Conservation (phyloP, 2,329 filamentous ascomycete genomes). For the Monosporascus cannonballus region DNA sequence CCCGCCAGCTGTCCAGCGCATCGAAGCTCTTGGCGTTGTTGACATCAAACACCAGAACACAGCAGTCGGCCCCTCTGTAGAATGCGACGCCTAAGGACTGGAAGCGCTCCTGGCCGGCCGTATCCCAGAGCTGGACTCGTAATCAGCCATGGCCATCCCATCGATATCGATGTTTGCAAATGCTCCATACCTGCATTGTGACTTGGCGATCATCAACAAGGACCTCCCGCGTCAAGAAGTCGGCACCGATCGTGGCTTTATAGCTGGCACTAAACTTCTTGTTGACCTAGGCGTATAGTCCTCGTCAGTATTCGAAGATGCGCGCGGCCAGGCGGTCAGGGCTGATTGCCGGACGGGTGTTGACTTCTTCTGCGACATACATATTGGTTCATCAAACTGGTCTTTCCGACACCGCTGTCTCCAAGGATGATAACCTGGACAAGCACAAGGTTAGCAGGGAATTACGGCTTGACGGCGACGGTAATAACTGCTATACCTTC, state of each 20-base stretch:
- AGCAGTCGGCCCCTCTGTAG: conserved; percentile 96
- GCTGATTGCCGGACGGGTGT: conserved; percentile 3
- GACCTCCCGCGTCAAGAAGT: conserved; percentile 97
- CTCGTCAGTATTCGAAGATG: conserved; percentile 6
- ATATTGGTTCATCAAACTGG: conserved; percentile 99
- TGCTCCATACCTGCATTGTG: conserved; percentile 78
- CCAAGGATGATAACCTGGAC: conserved; percentile 93
- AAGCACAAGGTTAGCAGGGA: background rate
- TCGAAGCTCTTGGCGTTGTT: conserved; percentile 99
- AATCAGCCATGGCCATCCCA: conserved; percentile 14
- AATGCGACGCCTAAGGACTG: conserved; percentile 96
- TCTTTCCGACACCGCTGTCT: conserved; percentile 98
- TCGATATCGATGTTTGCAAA: background rate
- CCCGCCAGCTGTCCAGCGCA: conserved; percentile 94
- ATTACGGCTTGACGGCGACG: conserved; percentile 3
- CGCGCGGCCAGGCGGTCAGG: background rate
- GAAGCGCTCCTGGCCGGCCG: conserved; percentile 93
- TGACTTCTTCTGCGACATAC: conserved; percentile 47
- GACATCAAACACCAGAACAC: conserved; percentile 95
- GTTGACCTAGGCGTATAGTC: conserved; percentile 70
- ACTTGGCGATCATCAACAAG: conserved; percentile 94
- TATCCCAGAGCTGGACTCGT: conserved; percentile 79
- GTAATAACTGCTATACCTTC: conserved; percentile 53
- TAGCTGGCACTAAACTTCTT: conserved; percentile 99
- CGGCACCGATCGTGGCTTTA: conserved; percentile 98